Evolutionary conservation across 768 basidiomycete species (phyloP).

Genomic region (Boletus vermiculosoides): DNA sequence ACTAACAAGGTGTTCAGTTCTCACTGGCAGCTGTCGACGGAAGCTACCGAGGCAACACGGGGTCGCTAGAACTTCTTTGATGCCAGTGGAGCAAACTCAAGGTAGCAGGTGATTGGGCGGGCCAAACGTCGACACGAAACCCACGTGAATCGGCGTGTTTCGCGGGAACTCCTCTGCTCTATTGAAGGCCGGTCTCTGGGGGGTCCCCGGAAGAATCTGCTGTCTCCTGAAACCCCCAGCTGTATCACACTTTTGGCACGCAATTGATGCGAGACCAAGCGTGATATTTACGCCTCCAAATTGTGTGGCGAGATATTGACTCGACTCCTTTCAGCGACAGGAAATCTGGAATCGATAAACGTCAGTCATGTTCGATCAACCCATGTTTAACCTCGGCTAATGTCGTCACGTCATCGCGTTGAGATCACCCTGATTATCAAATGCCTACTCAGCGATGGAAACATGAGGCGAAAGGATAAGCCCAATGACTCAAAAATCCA

Average conservation of each 20-base stretch:
- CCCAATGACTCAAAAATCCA: neutral
- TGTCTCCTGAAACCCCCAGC: neutral
- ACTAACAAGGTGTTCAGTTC: neutral
- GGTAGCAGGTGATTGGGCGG: slow-evolving; percentile 2
- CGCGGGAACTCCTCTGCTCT: slow-evolving; percentile 14
- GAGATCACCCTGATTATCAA: slow-evolving; percentile 3
- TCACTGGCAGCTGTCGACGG: neutral
- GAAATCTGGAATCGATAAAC: neutral
- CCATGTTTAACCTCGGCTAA: neutral
- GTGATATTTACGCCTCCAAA: neutral
- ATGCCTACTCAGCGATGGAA: slow-evolving; percentile 6
- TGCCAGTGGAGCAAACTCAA: neutral
- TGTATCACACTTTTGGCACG: neutral
- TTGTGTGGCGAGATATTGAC: slow-evolving; percentile 5
- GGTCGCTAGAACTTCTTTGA: neutral
- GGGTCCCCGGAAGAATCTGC: neutral
- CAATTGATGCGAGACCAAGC: neutral
- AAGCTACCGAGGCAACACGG: slow-evolving; percentile 3
- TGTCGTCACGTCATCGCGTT: neutral
- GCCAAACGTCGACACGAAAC: neutral
- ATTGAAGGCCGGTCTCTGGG: neutral
- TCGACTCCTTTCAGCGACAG: slow-evolving; percentile 4
- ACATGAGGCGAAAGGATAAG: slow-evolving; percentile 19
- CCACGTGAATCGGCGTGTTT: slow-evolving; percentile 10
- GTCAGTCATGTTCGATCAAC: slow-evolving; percentile 3